phyloP scores from a whole-genome alignment of 345 rosid genomes.

The Zanthoxylum bungeanum region DNA sequence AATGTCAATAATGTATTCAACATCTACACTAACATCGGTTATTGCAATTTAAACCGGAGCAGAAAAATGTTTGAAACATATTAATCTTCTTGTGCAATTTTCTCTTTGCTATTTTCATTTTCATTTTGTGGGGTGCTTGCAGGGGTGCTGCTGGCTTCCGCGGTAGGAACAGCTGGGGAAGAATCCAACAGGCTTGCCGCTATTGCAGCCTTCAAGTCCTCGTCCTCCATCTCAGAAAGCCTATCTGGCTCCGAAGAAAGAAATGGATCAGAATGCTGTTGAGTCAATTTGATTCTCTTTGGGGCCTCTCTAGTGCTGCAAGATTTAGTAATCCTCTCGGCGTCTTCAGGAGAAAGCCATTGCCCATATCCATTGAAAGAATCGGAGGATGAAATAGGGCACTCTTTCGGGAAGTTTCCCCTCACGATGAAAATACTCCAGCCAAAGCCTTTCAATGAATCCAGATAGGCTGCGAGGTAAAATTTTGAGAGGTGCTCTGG shows the following conservation, averaged over 20 bases:
- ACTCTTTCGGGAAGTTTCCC: constrained; percentile 87
- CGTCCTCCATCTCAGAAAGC: constrained; percentile 62
- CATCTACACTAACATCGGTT: constrained; percentile 19
- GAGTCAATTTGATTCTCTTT: constrained; percentile 29
- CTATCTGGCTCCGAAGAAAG: constrained; percentile 30
- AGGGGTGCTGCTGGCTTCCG: constrained; percentile 29
- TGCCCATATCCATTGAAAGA: constrained; percentile 79
- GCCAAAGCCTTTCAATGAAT: constrained; percentile 79
- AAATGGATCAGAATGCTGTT: constrained; percentile 32
- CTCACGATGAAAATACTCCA: constrained; percentile 93
- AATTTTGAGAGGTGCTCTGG: constrained; percentile 88
- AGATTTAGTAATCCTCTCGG: constrained; percentile 69
- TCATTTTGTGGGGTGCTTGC: constrained; percentile 29
- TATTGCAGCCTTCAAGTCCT: constrained; percentile 82
- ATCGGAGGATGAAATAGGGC: constrained; percentile 66
- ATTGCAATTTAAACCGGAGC: constrained; percentile 6
- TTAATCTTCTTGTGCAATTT: constrained; percentile 23
- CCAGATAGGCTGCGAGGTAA: constrained; percentile 80
- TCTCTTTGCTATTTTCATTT: constrained; percentile 25
- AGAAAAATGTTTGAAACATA: constrained; percentile 7
- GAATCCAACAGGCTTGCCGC: constrained; percentile 89
- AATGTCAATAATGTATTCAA: constrained; percentile 10
- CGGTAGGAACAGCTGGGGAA: constrained; percentile 34
- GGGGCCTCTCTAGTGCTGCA: constrained; percentile 41
- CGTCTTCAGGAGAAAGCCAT: constrained; percentile 89